Evolutionary conservation across 2,329 filamentous ascomycete genomes (phyloP).

Genomic region (Fusarium irregulare): DNA sequence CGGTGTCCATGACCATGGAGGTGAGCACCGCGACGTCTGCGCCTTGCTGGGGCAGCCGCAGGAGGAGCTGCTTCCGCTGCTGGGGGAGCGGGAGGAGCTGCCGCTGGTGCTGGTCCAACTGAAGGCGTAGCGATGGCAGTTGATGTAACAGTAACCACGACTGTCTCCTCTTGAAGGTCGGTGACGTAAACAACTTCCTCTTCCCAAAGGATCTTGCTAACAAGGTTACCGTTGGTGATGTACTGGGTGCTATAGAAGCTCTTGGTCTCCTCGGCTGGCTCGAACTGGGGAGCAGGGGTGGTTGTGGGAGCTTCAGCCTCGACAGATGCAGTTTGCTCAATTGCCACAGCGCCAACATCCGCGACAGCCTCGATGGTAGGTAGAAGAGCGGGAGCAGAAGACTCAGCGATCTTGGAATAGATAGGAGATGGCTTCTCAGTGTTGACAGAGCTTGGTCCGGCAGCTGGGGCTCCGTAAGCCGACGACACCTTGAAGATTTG

Average conservation of each 20-base stretch:
- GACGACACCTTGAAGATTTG: constrained; percentile 56
- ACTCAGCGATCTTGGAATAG: constrained; percentile 6
- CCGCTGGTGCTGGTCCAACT: constrained; percentile 4
- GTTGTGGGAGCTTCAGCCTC: constrained; percentile 29
- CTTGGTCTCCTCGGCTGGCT: constrained; percentile 49
- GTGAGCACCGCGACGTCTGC: constrained; percentile 49
- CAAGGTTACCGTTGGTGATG: constrained; percentile 60
- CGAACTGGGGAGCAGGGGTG: constrained; percentile 44
- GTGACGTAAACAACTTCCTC: constrained; percentile 67
- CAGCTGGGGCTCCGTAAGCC: constrained; percentile 33
- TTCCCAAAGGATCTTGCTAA: constrained; percentile 68
- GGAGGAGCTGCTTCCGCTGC: background rate
- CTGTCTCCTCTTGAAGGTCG: constrained; percentile 54
- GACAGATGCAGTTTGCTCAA: constrained; percentile 22
- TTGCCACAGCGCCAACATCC: constrained; percentile 16
- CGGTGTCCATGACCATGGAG: constrained; percentile 52
- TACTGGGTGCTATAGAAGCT: constrained; percentile 63
- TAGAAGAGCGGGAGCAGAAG: constrained; percentile 16
- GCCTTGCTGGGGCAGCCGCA: constrained; percentile 9
- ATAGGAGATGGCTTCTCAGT: constrained; percentile 21
- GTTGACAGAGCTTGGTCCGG: constrained; percentile 22
- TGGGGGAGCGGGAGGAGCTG: background rate
- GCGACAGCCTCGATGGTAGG: constrained; percentile 19
- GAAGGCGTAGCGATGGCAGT: constrained; percentile 40
- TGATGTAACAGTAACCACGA: constrained; percentile 55